Evolutionary conservation across 140 eudicot genomes (phyloP).

Genomic region (Oenanthe javanica): DNA sequence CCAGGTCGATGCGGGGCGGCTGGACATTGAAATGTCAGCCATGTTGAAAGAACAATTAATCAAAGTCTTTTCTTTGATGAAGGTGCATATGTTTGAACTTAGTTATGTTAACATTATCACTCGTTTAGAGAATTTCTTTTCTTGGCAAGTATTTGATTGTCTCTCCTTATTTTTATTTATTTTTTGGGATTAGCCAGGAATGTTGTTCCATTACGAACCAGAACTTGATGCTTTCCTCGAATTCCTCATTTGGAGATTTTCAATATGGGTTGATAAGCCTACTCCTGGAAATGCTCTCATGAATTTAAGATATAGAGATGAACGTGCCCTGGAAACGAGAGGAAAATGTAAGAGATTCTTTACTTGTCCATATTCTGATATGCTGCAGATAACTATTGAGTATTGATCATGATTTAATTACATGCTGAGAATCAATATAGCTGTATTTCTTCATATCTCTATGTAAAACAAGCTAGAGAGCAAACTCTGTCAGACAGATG

Average conservation of each 20-base stretch:
- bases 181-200: constrained; percentile 95
- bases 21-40: constrained; percentile 96
- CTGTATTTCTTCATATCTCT: not conserved
- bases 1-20: constrained; percentile 91
- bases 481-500: not conserved
- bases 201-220: constrained; percentile 90
- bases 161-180: constrained; percentile 11
- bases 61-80: constrained; percentile 80
- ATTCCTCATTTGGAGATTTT: constrained; percentile 96
- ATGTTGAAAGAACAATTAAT: constrained; percentile 96
- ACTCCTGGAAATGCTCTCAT: constrained; percentile 97
- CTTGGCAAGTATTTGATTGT: constrained; percentile 28
- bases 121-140: not conserved
- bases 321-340: constrained; percentile 60
- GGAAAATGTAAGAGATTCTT: constrained; percentile 58
- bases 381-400: not conserved
- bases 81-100: constrained; percentile 48
- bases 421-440: not conserved
- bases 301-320: constrained; percentile 95
- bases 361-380: not conserved
- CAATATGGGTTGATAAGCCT: constrained; percentile 99
- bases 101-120: constrained; percentile 20
- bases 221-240: constrained; percentile 99
- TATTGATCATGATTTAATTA: not conserved
- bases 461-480: not conserved